Evolutionary conservation across 2,329 filamentous ascomycete species (phyloP).

Genomic region (Aspergillus versicolor): DNA sequence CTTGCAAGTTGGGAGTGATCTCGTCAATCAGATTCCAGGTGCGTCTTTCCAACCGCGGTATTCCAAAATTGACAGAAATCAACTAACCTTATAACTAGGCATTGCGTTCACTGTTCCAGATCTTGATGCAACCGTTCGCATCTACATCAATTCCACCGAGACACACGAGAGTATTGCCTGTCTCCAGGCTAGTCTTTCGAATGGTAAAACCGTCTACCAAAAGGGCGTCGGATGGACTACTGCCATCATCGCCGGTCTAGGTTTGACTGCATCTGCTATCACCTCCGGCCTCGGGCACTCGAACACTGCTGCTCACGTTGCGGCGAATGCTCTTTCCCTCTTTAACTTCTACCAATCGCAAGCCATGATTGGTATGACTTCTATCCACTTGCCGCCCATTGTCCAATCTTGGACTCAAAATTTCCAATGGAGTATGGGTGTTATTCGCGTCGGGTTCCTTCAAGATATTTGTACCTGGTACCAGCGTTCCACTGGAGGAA

Average conservation of each 20-base stretch:
- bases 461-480: constrained; percentile 93
- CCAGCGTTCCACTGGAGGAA: constrained; percentile 87
- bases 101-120: constrained; percentile 90
- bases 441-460: constrained; percentile 83
- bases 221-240: constrained; percentile 86
- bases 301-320: constrained; percentile 91
- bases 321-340: constrained; percentile 88
- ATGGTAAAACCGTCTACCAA: constrained; percentile 88
- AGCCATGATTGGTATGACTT: constrained; percentile 83
- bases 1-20: constrained; percentile 56
- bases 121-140: constrained; percentile 78
- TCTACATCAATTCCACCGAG: constrained; percentile 73
- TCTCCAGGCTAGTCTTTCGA: constrained; percentile 82
- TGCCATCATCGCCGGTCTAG: constrained; percentile 81
- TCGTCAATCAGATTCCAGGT: constrained; percentile 68
- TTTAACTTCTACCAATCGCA: constrained; percentile 94
- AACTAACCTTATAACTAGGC: constrained; percentile 37
- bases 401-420: constrained; percentile 94
- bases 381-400: constrained; percentile 79
- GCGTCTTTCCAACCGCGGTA: constrained; percentile 20
- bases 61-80: neutral
- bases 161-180: constrained; percentile 71
- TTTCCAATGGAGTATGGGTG: constrained; percentile 98
- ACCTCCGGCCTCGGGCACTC: constrained; percentile 88
- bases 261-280: constrained; percentile 79